Percentiles rank a stretch among this genome's conserved stretches.
phyloP scores from a whole-genome alignment of 1,284 basidiomycete genomes.

The Porodaedalea pini region DNA sequence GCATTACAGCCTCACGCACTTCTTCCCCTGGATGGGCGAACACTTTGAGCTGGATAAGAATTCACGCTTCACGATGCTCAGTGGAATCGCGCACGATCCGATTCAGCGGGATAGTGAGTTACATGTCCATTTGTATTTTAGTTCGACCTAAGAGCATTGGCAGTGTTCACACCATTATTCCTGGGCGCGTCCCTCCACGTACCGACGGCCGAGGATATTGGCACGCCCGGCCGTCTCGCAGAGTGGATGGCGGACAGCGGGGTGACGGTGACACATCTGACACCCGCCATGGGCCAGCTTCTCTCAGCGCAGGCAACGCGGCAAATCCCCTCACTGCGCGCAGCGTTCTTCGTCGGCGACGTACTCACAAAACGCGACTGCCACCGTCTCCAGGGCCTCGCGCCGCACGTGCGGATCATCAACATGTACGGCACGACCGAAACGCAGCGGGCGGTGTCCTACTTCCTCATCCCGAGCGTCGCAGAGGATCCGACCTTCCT shows the following conservation, averaged over 20 bases:
- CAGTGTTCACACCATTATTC: constrained; percentile 98
- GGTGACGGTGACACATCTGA: constrained; percentile 93
- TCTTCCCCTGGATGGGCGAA: constrained; percentile 99
- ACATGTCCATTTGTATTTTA: constrained; percentile 2
- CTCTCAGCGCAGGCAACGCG: constrained; percentile 93
- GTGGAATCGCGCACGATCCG: constrained; percentile 98
- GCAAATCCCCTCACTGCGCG: constrained; percentile 82
- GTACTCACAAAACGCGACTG: constrained; percentile 98
- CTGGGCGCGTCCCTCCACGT: constrained; percentile 95
- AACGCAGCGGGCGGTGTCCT: constrained; percentile 97
- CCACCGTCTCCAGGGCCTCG: constrained; percentile 89
- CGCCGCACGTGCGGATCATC: constrained; percentile 90
- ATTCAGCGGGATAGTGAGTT: constrained; percentile 95
- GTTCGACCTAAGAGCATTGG: constrained; percentile 2
- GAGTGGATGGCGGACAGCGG: constrained; percentile 97
- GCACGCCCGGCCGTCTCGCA: constrained; percentile 92
- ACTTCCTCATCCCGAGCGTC: constrained; percentile 90
- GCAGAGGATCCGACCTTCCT: constrained; percentile 87
- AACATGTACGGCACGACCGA: constrained; percentile 99
- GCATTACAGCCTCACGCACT: constrained; percentile 96
- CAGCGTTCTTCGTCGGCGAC: constrained; percentile 99
- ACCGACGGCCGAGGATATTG: constrained; percentile 96
- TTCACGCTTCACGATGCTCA: constrained; percentile 97
- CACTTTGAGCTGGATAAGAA: constrained; percentile 74
- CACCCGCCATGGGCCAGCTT: constrained; percentile 98